phyloP scores from a whole-genome alignment of 768 basidiomycete species.

The Pholiota molesta region DNA sequence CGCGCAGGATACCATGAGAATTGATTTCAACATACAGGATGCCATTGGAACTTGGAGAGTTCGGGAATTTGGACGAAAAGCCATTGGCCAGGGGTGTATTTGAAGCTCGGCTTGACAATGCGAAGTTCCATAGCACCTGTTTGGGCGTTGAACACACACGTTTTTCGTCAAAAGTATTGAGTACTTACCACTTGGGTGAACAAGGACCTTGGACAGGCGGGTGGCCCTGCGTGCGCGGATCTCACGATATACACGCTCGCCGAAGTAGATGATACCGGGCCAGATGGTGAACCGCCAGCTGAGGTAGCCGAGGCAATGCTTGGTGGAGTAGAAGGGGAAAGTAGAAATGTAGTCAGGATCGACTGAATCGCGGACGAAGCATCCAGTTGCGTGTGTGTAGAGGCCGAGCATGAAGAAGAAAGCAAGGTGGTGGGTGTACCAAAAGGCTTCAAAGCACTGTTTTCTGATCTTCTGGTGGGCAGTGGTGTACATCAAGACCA shows the following conservation, averaged over 20 bases:
- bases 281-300: conserved; percentile 93
- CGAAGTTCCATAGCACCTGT: conserved; percentile 91
- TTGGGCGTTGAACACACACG: not conserved
- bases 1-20: not conserved
- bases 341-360: conserved; percentile 66
- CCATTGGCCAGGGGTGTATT: conserved; percentile 92
- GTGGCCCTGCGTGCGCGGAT: conserved; percentile 80
- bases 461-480: conserved; percentile 87
- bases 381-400: conserved; percentile 90
- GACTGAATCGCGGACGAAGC: conserved; percentile 89
- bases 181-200: conserved; percentile 81
- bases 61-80: conserved; percentile 89
- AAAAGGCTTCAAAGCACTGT: conserved; percentile 94
- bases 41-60: conserved; percentile 86
- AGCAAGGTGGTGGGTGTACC: conserved; percentile 95
- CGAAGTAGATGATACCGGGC: conserved; percentile 89
- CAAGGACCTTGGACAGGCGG: conserved; percentile 79
- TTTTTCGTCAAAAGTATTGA: not conserved
- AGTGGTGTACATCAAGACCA: conserved; percentile 92
- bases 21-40: conserved; percentile 72
- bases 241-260: conserved; percentile 84
- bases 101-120: conserved; percentile 90
- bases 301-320: conserved; percentile 90
- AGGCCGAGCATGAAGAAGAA: conserved; percentile 94
- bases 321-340: conserved; percentile 88